Conservation (phyloP, 805 yeast species). For the Pichia pseudocactophila region DNA sequence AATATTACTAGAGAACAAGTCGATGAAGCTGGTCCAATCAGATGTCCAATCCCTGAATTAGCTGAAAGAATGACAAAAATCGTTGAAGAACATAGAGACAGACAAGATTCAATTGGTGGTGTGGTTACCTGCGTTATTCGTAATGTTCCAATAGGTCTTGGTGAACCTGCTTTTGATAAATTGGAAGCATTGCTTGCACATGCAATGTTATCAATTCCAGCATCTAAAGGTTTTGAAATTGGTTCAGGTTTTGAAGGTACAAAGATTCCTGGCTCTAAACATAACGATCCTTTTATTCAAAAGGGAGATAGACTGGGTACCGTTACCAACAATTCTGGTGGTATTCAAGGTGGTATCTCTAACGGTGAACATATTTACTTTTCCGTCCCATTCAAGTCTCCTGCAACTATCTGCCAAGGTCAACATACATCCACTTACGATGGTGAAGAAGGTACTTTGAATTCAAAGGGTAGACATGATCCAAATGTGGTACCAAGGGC, state of each 20-base stretch:
- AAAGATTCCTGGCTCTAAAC: conserved; percentile 82
- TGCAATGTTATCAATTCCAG: conserved; percentile 96
- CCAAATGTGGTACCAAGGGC: conserved; percentile 99
- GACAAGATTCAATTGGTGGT: conserved; percentile 93
- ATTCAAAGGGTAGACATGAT: conserved; percentile 97
- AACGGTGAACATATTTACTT: conserved; percentile 95
- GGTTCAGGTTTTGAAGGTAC: conserved; percentile 96
- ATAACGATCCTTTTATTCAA: conserved; percentile 81
- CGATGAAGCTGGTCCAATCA: conserved; percentile 79
- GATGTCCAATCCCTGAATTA: conserved; percentile 77
- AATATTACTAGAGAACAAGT: conserved; percentile 83
- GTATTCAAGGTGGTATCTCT: conserved; percentile 96
- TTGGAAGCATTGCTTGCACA: conserved; percentile 93
- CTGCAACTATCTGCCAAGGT: conserved; percentile 93
- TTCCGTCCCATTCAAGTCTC: conserved; percentile 94
- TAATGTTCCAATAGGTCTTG: conserved; percentile 90
- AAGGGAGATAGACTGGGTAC: conserved; percentile 64
- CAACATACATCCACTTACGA: conserved; percentile 85
- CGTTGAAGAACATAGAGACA: conserved; percentile 78
- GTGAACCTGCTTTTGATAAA: conserved; percentile 97
- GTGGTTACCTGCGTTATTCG: conserved; percentile 95
- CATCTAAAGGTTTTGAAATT: conserved; percentile 95
- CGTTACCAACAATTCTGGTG: conserved; percentile 87
- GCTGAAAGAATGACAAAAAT: conserved; percentile 76
- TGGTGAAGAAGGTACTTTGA: conserved; percentile 79